Base-by-base conservation (phyloP, 805 yeast genomes). In the Candida quercuum region DNA sequence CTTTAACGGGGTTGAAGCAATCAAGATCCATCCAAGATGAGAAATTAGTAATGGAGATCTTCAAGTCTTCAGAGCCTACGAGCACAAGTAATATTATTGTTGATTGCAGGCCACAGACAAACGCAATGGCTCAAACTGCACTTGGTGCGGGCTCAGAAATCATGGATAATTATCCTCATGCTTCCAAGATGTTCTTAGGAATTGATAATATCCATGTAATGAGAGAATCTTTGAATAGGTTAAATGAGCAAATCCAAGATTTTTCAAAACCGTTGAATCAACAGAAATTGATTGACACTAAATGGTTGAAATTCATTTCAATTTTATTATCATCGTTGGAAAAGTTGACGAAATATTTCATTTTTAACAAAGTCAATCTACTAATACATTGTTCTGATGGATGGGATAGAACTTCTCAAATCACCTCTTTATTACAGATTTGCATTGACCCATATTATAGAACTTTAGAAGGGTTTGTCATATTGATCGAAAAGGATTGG, bases 131-230 rank as follows among this genome's bases (percentile, higher is more conserved):
- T 0, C 98, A 93, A 52, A 86, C 86, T 32, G 98, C 98, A 0
- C 63, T 93, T 13, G 99, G 99, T 11, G 99, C 97, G n/a, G 99
- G 99, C 1, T 83, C 96, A 0, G 99, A 93, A 56, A 82, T 76
- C 47, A 85, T 88, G 71, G 97, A 91, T 40, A 77, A 87, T 54
- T 91, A 93, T 61, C 72, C 78, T 35, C 71, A 70, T 23, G 73
- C 71, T 14, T 81, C 82, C 21, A 81, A 87, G 54, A 70, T 85
- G 15, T 93, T 86, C 51, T 68, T 93, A 43, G 95, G 95, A 27
- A 87, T 93, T 31, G 99, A 93, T 54, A 93, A 93, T 57, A 87
- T 93, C 45, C 99, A 93, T 60, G 94, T 86, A 3, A 87, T 93
- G 86, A 71, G 96, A 43, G 97, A 89, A 44, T 80, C 94, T 7